A percentile compares a stretch with the other conserved stretches of the same genome.
Conservation (phyloP, 768 basidiomycete species). For the Arthromyces matolae region DNA sequence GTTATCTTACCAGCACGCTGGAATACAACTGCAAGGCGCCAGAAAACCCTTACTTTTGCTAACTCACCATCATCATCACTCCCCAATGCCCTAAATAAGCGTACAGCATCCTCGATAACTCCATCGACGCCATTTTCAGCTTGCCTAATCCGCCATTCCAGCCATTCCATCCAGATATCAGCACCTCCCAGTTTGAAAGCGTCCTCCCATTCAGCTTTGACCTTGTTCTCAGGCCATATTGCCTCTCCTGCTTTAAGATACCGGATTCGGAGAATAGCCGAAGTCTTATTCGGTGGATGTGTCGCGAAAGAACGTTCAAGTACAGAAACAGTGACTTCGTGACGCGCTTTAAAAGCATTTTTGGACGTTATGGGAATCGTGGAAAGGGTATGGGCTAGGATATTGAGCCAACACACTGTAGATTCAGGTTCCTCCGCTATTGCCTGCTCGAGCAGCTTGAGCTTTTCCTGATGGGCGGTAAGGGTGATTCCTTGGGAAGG, state of each 20-base stretch:
- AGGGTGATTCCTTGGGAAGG: conserved; percentile 39
- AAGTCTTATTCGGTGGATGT: conserved; percentile 47
- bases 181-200: conserved; percentile 50
- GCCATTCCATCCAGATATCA: conserved; percentile 75
- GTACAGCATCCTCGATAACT: conserved; percentile 47
- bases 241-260: conserved; percentile 74
- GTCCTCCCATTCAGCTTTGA: conserved; percentile 65
- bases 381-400: conserved; percentile 61
- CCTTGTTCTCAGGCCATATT: conserved; percentile 56
- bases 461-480: conserved; percentile 54
- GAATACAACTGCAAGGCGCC: conserved; percentile 63
- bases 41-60: conserved; percentile 58
- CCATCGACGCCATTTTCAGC: conserved; percentile 46
- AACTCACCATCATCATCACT: conserved; percentile 44
- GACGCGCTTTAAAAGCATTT: conserved; percentile 62
- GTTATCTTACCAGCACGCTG: conserved; percentile 56
- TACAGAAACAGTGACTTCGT: conserved; percentile 68
- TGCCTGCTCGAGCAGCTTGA: conserved; percentile 55
- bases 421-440: conserved; percentile 50
- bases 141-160: conserved; percentile 67
- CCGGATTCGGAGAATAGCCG: conserved; percentile 50
- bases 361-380: conserved; percentile 61
- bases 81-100: conserved; percentile 42
- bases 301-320: conserved; percentile 60
- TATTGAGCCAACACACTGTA: conserved; percentile 55